These are phyloP conservation scores for Canavalia ensiformis DNA, from an alignment of 306 rosid genomes.

Conservation along the genomic window DNA sequence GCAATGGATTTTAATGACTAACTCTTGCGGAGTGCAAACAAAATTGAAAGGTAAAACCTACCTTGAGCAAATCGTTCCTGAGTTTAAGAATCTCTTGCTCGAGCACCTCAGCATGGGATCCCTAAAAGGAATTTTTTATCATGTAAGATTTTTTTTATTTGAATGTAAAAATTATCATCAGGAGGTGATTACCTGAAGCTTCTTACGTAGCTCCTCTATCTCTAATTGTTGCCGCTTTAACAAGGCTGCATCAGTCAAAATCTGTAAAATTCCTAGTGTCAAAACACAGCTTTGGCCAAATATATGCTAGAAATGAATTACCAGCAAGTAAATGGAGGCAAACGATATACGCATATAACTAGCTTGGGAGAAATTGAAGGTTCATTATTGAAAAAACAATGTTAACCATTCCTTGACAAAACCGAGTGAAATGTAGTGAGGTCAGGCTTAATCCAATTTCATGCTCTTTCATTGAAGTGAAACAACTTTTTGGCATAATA, in stretches of 20 bases:
- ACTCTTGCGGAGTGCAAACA: constrained; percentile 8
- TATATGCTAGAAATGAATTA: constrained; percentile 2
- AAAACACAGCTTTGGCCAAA: constrained; percentile 26
- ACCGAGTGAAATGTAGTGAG: constrained; percentile 20
- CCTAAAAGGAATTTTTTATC: constrained; percentile 55
- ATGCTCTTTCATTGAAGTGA: background rate
- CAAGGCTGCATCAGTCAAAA: constrained; percentile 93
- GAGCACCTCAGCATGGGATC: constrained; percentile 93
- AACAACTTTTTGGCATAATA: background rate
- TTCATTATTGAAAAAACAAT: constrained; percentile 19
- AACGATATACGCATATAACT: constrained; percentile 18
- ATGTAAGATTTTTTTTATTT: constrained; percentile 31
- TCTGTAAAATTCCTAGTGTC: constrained; percentile 56
- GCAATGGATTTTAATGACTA: constrained; percentile 24
- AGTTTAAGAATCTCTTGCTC: constrained; percentile 91
- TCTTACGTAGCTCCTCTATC: constrained; percentile 88
- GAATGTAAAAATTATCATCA: constrained; percentile 38
- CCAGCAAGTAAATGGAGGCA: constrained; percentile 11
- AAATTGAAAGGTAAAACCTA: constrained; percentile 45
- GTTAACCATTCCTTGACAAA: constrained; percentile 3
- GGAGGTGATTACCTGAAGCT: constrained; percentile 76
- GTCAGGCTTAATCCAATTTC: constrained; percentile 2
- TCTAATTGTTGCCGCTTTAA: constrained; percentile 91
- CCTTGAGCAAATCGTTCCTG: constrained; percentile 93
- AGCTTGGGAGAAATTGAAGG: background rate